Percentiles rank a stretch among this genome's conserved stretches.
Conservation (phyloP, 179 eudicot genomes). For the Beta lomatogona region DNA sequence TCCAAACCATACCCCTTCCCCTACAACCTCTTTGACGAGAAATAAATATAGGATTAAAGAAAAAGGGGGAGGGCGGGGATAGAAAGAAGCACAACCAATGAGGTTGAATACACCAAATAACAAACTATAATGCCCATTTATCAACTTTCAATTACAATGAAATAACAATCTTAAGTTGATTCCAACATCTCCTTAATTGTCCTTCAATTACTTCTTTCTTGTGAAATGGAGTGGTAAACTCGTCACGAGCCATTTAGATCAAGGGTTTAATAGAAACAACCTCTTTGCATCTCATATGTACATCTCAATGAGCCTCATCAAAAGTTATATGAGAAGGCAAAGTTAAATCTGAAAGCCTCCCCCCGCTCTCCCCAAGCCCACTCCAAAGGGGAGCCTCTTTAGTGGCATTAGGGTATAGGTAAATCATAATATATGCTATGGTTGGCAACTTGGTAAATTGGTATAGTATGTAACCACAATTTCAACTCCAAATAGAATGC, state of each 20-base stretch:
- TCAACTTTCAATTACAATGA: background rate
- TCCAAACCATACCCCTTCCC: too few species aligned
- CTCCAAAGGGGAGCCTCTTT: background rate
- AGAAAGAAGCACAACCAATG: background rate
- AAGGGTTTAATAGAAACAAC: background rate
- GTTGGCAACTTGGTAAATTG: background rate
- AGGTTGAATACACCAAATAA: background rate
- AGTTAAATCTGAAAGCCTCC: too few species aligned
- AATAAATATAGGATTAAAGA: background rate
- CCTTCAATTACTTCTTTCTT: background rate
- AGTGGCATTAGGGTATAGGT: too few species aligned
- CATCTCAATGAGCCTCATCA: background rate
- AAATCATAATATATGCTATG: background rate
- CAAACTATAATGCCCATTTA: background rate
- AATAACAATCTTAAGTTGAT: background rate
- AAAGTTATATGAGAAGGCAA: background rate
- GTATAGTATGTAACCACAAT: background rate
- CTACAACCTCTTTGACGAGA: background rate
- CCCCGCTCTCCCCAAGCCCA: background rate
- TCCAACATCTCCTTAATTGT: background rate
- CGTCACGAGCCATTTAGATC: too few species aligned
- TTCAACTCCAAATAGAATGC: background rate
- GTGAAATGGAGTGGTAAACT: too few species aligned
- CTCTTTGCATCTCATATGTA: background rate
- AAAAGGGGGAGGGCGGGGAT: background rate